A percentile compares a stretch with the other conserved stretches of the same genome.
Evolutionary conservation across 2,329 filamentous ascomycete species (phyloP).

Genomic region (Neofusicoccum kwambonambiense): DNA sequence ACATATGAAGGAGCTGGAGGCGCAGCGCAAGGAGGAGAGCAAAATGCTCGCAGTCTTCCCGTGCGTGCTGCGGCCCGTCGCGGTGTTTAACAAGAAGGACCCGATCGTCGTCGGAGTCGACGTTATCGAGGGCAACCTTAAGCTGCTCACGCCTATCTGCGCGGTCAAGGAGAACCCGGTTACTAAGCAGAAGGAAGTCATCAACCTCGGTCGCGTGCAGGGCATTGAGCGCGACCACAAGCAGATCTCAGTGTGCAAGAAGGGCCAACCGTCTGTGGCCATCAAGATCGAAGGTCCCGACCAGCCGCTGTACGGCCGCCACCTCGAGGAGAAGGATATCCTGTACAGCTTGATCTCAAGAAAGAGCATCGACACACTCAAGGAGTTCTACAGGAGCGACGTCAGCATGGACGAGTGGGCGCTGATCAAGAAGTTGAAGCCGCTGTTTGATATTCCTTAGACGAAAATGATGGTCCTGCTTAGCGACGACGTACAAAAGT

Average conservation of each 20-base stretch:
- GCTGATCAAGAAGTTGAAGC: slow-evolving; percentile 93
- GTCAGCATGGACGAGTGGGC: slow-evolving; percentile 92
- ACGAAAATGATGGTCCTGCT: not conserved
- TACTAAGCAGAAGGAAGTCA: slow-evolving; percentile 78
- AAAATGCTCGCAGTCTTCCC: slow-evolving; percentile 97
- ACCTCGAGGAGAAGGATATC: slow-evolving; percentile 85
- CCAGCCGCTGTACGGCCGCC: slow-evolving; percentile 91
- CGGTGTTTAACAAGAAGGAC: slow-evolving; percentile 96
- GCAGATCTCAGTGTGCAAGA: slow-evolving; percentile 86
- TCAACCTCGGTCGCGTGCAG: slow-evolving; percentile 87
- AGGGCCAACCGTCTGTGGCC: slow-evolving; percentile 93
- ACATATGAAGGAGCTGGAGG: slow-evolving; percentile 83
- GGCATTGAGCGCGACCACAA: slow-evolving; percentile 98
- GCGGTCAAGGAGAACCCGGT: slow-evolving; percentile 78
- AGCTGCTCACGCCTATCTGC: slow-evolving; percentile 84
- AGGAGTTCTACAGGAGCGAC: slow-evolving; percentile 89
- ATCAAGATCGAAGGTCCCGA: slow-evolving; percentile 94
- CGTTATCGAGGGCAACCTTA: slow-evolving; percentile 84
- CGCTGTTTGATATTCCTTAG: slow-evolving; percentile 80
- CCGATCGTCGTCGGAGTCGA: slow-evolving; percentile 96
- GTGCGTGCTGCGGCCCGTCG: slow-evolving; percentile 83
- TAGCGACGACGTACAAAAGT: not conserved
- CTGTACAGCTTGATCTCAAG: slow-evolving; percentile 88
- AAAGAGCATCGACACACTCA: slow-evolving; percentile 87
- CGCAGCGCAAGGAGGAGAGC: slow-evolving; percentile 93